phyloP scores from a whole-genome alignment of 768 basidiomycete species.

The Suillus weaverae region DNA sequence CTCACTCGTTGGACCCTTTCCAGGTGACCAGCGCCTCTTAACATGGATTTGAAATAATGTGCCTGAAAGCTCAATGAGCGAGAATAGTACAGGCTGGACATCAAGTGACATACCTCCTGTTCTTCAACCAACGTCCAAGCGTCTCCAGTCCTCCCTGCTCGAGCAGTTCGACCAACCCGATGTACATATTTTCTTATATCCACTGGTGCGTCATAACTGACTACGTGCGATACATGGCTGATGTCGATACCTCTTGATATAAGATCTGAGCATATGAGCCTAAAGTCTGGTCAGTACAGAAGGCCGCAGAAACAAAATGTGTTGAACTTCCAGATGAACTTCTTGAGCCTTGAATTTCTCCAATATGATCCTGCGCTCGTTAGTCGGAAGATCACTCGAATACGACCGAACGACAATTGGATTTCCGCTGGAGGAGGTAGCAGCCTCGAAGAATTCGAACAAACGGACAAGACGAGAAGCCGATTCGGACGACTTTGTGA shows the following conservation, averaged over 20 bases:
- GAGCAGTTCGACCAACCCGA: slow-evolving; percentile 92
- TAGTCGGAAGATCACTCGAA: slow-evolving; percentile 78
- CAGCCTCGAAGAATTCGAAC: slow-evolving; percentile 77
- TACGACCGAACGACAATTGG: slow-evolving; percentile 63
- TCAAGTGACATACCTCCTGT: slow-evolving; percentile 60
- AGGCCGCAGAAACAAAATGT: neutral
- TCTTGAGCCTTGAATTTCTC: slow-evolving; percentile 80
- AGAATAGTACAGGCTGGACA: slow-evolving; percentile 6
- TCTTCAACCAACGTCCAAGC: slow-evolving; percentile 97
- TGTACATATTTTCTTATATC: slow-evolving; percentile 99
- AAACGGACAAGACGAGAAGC: slow-evolving; percentile 79
- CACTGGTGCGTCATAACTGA: slow-evolving; percentile 95
- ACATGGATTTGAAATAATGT: slow-evolving; percentile 82
- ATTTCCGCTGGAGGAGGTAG: slow-evolving; percentile 25
- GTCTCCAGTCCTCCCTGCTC: slow-evolving; percentile 84
- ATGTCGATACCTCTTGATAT: slow-evolving; percentile 97
- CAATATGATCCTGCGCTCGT: slow-evolving; percentile 75
- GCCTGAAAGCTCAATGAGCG: slow-evolving; percentile 47
- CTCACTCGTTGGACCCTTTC: slow-evolving; percentile 66
- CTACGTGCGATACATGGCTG: slow-evolving; percentile 86
- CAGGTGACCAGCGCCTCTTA: slow-evolving; percentile 71
- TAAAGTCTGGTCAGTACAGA: slow-evolving; percentile 30
- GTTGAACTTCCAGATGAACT: slow-evolving; percentile 70
- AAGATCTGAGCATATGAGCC: slow-evolving; percentile 94
- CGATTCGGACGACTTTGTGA: slow-evolving; percentile 96